These are phyloP conservation scores for Psilocybe cyanescens DNA, from an alignment of 768 basidiomycete genomes.

Conservation along the genomic window DNA sequence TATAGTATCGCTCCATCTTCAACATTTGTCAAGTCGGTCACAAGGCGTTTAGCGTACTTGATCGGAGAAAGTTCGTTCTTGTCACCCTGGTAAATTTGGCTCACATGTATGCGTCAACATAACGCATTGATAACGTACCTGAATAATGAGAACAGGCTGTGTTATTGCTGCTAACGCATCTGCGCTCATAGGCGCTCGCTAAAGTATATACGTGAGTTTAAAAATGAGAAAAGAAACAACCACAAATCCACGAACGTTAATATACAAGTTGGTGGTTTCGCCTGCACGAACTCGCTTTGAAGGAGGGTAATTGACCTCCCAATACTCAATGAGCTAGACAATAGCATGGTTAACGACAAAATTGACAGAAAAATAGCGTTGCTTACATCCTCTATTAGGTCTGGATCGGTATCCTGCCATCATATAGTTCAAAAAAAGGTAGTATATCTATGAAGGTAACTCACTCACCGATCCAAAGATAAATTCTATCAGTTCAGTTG, in stretches of 20 bases:
- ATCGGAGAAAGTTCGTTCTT: conserved; percentile 55
- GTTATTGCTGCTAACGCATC: conserved; percentile 55
- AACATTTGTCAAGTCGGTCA: conserved; percentile 50
- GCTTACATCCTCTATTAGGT: conserved; percentile 66
- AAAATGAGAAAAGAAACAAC: not conserved
- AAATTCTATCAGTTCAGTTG: conserved; percentile 59
- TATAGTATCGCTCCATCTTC: conserved; percentile 55
- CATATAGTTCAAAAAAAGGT: conserved; percentile 6
- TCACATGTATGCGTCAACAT: not conserved
- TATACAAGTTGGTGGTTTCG: conserved; percentile 56
- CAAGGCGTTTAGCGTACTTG: conserved; percentile 59
- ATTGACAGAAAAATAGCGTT: not conserved
- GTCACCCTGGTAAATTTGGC: conserved; percentile 52
- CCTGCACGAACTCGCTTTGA: conserved; percentile 51
- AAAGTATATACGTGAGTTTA: conserved; percentile 3
- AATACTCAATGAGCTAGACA: conserved; percentile 64
- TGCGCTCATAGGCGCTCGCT: conserved; percentile 60
- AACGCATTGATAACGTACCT: conserved; percentile 45
- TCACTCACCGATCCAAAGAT: conserved; percentile 58
- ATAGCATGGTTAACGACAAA: not conserved
- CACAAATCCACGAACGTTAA: conserved; percentile 52
- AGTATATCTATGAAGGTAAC: not conserved
- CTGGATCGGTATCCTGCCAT: conserved; percentile 51
- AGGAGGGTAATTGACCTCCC: conserved; percentile 62
- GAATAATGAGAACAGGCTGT: conserved; percentile 70